Conservation (phyloP, 1,284 basidiomycete genomes). For the Salmacisia buchloeana region DNA sequence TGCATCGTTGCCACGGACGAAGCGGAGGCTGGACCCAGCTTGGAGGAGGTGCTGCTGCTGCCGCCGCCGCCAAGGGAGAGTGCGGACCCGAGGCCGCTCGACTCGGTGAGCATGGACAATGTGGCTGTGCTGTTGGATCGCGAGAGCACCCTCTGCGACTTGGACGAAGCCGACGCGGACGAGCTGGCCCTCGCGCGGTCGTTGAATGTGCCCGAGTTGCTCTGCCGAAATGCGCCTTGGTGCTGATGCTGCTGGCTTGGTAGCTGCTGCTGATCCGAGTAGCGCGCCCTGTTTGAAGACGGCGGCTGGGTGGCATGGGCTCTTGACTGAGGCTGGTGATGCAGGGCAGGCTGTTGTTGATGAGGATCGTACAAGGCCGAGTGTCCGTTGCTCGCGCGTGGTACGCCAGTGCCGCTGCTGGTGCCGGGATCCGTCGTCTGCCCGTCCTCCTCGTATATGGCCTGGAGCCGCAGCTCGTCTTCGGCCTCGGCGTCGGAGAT, state of each 20-base stretch:
- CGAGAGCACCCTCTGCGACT: constrained; percentile 37
- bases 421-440: neutral
- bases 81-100: neutral
- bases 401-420: neutral
- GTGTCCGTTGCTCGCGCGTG: neutral
- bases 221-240: neutral
- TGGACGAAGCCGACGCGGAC: constrained; percentile 24
- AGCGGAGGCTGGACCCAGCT: constrained; percentile 2
- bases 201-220: neutral
- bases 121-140: constrained; percentile 10
- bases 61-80: neutral
- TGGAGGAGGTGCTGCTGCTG: constrained; percentile 8
- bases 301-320: neutral
- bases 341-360: constrained; percentile 13
- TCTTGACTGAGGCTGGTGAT: neutral
- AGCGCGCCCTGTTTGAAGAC: neutral
- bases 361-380: neutral
- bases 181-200: neutral
- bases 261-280: neutral
- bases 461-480: neutral
- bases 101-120: neutral
- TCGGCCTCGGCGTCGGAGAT: constrained; percentile 68
- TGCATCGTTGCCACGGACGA: neutral
- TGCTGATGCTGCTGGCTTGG: neutral
- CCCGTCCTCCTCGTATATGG: neutral